phyloP scores from a whole-genome alignment of 306 rosid genomes.

The Glycyrrhiza uralensis region DNA sequence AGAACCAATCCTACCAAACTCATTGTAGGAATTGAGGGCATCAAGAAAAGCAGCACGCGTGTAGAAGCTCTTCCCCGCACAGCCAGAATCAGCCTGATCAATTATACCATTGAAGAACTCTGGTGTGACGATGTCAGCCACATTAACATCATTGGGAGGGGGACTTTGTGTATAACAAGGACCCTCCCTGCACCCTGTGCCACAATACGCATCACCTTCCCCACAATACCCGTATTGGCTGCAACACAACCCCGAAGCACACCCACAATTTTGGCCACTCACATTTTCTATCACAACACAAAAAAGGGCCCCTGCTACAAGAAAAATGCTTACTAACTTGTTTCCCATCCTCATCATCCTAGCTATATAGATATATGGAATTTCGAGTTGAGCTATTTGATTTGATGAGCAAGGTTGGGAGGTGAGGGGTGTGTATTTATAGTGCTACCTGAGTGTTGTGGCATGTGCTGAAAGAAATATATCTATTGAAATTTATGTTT shows the following conservation, averaged over 20 bases:
- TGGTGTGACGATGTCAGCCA: conserved; percentile 51
- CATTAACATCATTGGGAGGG: conserved; percentile 16
- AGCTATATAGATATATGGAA: no score
- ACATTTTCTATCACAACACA: background rate
- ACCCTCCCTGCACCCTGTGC: conserved; percentile 60
- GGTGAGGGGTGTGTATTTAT: conserved; percentile 7
- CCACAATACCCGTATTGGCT: conserved; percentile 71
- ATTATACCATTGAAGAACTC: conserved; percentile 55
- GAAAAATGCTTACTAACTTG: background rate
- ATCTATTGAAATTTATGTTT: background rate
- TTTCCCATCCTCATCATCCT: background rate
- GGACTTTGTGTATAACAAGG: conserved; percentile 41
- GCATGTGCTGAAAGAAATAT: background rate
- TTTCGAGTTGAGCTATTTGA: no score
- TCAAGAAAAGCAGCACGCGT: conserved; percentile 44
- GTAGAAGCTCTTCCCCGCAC: conserved; percentile 68
- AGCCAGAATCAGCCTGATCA: conserved; percentile 38
- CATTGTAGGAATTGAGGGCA: conserved; percentile 46
- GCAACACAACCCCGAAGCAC: conserved; percentile 54
- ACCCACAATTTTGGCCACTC: conserved; percentile 54
- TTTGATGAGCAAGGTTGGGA: background rate
- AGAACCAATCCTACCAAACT: conserved; percentile 43
- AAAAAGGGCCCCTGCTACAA: background rate
- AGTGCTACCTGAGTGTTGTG: background rate
- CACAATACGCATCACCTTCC: conserved; percentile 42